Percentiles rank a stretch among this genome's conserved stretches.
phyloP scores from a whole-genome alignment of 495 filamentous ascomycete genomes.

The Daldinia bambusicola region DNA sequence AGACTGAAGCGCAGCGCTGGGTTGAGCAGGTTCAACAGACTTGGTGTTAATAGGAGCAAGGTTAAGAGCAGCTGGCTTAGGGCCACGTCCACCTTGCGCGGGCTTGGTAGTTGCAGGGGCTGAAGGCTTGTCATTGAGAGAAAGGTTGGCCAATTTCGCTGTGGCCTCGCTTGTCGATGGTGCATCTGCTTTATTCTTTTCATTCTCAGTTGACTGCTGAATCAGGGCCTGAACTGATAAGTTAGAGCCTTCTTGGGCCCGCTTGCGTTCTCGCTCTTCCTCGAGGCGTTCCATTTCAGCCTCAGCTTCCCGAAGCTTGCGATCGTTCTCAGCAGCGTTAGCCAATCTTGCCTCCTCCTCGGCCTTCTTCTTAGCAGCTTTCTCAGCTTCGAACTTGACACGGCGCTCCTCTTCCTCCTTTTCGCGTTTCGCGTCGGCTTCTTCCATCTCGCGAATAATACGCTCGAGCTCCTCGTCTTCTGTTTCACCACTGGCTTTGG shows the following conservation, averaged over 20 bases:
- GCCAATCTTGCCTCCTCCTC: constrained; percentile 60
- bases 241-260: constrained; percentile 48
- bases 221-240: constrained; percentile 51
- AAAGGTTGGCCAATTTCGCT: constrained; percentile 57
- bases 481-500: constrained; percentile 51
- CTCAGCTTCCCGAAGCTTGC: constrained; percentile 65
- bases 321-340: constrained; percentile 64
- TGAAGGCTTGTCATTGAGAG: constrained; percentile 59
- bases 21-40: constrained; percentile 85
- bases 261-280: constrained; percentile 63
- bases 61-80: constrained; percentile 84
- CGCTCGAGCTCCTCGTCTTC: constrained; percentile 57
- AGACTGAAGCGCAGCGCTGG: constrained; percentile 89
- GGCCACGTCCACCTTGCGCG: constrained; percentile 63
- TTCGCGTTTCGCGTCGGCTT: constrained; percentile 62
- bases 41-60: constrained; percentile 78
- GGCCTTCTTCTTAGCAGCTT: constrained; percentile 67
- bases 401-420: constrained; percentile 60
- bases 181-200: constrained; percentile 44
- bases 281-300: constrained; percentile 66
- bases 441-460: constrained; percentile 63
- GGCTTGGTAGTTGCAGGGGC: constrained; percentile 65
- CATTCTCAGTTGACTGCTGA: constrained; percentile 41
- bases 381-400: constrained; percentile 65
- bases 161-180: constrained; percentile 52